Evolutionary conservation across 768 basidiomycete species (phyloP).

Genomic region (Floccularia luteovirens): DNA sequence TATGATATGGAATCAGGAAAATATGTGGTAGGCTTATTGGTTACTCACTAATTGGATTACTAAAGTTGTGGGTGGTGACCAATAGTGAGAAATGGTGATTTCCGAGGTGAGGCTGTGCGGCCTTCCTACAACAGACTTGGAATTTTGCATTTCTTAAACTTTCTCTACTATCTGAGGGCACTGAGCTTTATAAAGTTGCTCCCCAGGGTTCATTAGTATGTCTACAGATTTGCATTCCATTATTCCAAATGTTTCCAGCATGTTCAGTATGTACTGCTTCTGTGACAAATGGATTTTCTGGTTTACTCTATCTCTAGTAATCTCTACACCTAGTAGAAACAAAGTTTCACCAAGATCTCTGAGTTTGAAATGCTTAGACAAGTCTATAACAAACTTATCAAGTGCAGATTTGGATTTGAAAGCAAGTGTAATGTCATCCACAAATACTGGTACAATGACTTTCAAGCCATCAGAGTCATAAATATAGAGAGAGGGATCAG

Average conservation of each 20-base stretch:
- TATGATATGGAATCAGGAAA: too few relatives aligned
- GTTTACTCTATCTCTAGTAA: constrained; percentile 1
- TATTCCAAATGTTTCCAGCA: constrained; percentile 18
- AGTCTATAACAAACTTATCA: neutral
- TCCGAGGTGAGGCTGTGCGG: too few relatives aligned
- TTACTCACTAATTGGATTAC: too few relatives aligned
- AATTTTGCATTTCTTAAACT: constrained; percentile 11
- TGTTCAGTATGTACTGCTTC: constrained; percentile 13
- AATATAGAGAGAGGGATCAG: constrained; percentile 7
- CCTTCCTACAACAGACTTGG: too few relatives aligned
- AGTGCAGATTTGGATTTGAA: neutral
- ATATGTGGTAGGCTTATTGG: too few relatives aligned
- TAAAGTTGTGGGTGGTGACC: too few relatives aligned
- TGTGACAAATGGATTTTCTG: constrained; percentile 18
- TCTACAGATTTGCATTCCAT: constrained; percentile 17
- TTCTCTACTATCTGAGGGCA: constrained; percentile 14
- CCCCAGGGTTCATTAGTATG: constrained; percentile 21
- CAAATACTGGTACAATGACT: constrained; percentile 13
- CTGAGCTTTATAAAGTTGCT: constrained; percentile 11
- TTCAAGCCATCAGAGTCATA: constrained; percentile 14
- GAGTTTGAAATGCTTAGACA: neutral
- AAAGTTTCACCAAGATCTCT: neutral
- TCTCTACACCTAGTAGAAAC: constrained; percentile 2
- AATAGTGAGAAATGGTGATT: too few relatives aligned
- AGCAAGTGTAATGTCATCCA: constrained; percentile 10